Evolutionary conservation across 495 filamentous ascomycete species (phyloP).

Genomic region (Immersiella caudata): DNA sequence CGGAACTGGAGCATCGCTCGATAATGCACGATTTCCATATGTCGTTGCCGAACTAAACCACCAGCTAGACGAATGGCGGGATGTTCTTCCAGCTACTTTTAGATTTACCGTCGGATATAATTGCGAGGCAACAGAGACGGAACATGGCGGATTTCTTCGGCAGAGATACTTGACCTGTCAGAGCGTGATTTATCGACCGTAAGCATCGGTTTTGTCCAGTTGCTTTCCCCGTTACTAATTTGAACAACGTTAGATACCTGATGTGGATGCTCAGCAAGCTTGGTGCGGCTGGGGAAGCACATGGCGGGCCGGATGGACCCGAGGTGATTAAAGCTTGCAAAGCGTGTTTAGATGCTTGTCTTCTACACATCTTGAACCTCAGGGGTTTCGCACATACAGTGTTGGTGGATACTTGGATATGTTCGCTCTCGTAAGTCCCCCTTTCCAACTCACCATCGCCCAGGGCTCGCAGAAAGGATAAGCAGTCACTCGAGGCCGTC

Average conservation of each 20-base stretch:
- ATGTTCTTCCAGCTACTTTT: constrained; percentile 43
- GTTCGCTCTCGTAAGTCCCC: constrained; percentile 48
- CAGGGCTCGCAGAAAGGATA: not conserved
- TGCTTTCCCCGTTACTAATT: not conserved
- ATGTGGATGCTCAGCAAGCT: constrained; percentile 42
- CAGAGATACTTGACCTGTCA: constrained; percentile 52
- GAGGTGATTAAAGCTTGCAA: constrained; percentile 41
- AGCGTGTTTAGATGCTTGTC: constrained; percentile 45
- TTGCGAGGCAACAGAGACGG: constrained; percentile 27
- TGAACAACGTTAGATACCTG: constrained; percentile 32
- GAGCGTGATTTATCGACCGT: constrained; percentile 53
- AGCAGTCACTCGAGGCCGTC: not conserved
- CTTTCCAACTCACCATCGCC: not conserved
- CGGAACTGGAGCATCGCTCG: constrained; percentile 34
- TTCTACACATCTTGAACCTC: constrained; percentile 46
- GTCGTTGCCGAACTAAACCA: constrained; percentile 48
- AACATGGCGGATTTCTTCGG: constrained; percentile 45
- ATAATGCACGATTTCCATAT: constrained; percentile 42
- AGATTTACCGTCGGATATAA: constrained; percentile 39
- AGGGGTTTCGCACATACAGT: constrained; percentile 45
- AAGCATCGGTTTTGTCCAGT: constrained; percentile 10
- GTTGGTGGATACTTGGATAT: constrained; percentile 54
- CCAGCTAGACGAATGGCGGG: constrained; percentile 50
- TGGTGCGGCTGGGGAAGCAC: not conserved
- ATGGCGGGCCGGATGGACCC: constrained; percentile 12